Base-by-base conservation (phyloP, 805 yeast species). In the Metschnikowia bowlesiae region DNA sequence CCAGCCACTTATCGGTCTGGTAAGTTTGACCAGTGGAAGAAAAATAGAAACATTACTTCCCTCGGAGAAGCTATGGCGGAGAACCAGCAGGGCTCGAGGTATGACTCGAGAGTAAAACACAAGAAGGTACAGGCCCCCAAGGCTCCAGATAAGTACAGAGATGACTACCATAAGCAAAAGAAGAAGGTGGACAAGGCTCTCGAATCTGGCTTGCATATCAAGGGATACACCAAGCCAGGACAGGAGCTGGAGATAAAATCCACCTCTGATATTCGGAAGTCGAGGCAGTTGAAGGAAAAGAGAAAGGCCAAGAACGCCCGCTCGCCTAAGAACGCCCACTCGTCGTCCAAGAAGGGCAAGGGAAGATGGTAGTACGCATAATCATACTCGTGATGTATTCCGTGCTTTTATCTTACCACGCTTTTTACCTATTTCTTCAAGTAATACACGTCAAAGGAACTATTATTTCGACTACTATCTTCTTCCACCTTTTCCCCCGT, bases 1-100 rank as follows among this genome's bases (percentile, higher is more conserved):
- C 97, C 98, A 6, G 98, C 99, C 1, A 79, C 94, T 11, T 89
- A 84, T 71, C 79, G 88, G 63, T 84, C 96, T 2, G 99, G 99
- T 42, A 83, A 89, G 57, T 94, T 82, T 62, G 98, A 91, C 49
- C 85, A 84, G 39, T 94, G 99, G 99, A 87, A 87, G 64, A 78
- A 83, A 56, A 81, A 83, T 36, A 80, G 89, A 66, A 81, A 78
- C 56, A 62, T 82, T 41, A 75, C 76, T 48, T 72, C 85, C 0
- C 63, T 72, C 55, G 51, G 50, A 9, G 42, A 42, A 3, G 54
- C 50, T 9, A 46, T 44, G 44, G 48, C 55, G 13, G 58, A 55
- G 28, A 63, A 61, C 10, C 52, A 62, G 14, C 36, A 43, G 16
- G 42, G 30, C 6, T 66, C 61, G 35, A 63, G 69, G 30, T 60